Percentiles rank a stretch among this genome's conserved stretches.
Evolutionary conservation across 2,329 filamentous ascomycete genomes (phyloP).

Genomic region (Pseudomassariella vexata): DNA sequence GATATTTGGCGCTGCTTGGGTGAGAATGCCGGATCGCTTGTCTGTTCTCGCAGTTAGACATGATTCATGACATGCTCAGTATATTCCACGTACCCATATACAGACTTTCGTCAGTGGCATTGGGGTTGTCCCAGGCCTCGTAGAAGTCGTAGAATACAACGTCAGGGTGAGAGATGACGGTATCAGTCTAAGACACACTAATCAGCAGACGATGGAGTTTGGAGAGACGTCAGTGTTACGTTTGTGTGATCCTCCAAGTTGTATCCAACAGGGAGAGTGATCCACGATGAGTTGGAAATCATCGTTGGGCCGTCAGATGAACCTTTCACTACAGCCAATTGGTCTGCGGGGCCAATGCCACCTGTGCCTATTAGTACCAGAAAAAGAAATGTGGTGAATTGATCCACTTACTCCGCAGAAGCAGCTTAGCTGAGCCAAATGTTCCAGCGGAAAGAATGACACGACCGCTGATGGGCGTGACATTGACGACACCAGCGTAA

Average conservation of each 20-base stretch:
- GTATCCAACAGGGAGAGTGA: conserved; percentile 52
- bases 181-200: conserved; percentile 30
- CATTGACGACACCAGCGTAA: conserved; percentile 52
- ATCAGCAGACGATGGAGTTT: conserved; percentile 11
- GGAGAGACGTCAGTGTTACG: too few species aligned
- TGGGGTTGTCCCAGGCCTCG: conserved; percentile 48
- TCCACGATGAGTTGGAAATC: conserved; percentile 47
- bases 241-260: conserved; percentile 54
- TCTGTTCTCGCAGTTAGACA: conserved; percentile 16
- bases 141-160: conserved; percentile 63
- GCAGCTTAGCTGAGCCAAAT: conserved; percentile 63
- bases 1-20: conserved; percentile 61
- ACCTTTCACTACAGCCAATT: conserved; percentile 47
- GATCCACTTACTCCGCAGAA: conserved; percentile 58
- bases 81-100: conserved; percentile 34
- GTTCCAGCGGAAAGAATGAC: conserved; percentile 65
- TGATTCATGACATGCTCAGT: background rate
- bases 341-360: conserved; percentile 60
- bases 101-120: conserved; percentile 30
- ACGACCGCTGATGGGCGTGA: conserved; percentile 54
- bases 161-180: conserved; percentile 37
- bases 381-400: conserved; percentile 36
- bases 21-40: conserved; percentile 51
- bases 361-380: conserved; percentile 10
- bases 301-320: conserved; percentile 45